Percentiles rank a stretch among this genome's conserved stretches.
These are phyloP conservation scores for Blastobotrys capitulatus DNA, from an alignment of 1,139 yeast genomes.

Conservation along the genomic window DNA sequence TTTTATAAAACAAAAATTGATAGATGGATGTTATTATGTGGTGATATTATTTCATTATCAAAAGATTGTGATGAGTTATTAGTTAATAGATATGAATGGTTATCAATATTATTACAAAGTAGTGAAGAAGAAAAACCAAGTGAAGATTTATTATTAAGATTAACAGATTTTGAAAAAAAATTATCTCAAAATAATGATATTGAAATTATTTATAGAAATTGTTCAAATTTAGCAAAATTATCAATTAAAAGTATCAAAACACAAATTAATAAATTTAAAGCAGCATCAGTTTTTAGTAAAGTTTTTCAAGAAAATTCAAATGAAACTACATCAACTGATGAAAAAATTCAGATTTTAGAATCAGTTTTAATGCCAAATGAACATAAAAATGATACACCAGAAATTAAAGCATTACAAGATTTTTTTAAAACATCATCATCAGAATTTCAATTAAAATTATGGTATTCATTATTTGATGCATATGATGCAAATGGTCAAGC, in stretches of 20 bases:
- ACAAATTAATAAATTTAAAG: slow-evolving; percentile 62
- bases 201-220: slow-evolving; percentile 35
- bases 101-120: slow-evolving; percentile 31
- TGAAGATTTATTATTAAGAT: slow-evolving; percentile 22
- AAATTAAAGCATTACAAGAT: slow-evolving; percentile 47
- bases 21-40: slow-evolving; percentile 22
- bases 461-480: slow-evolving; percentile 67
- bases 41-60: slow-evolving; percentile 18
- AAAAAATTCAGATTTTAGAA: slow-evolving; percentile 42
- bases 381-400: slow-evolving; percentile 24
- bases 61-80: neutral
- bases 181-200: slow-evolving; percentile 21
- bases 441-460: slow-evolving; percentile 62
- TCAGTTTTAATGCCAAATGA: slow-evolving; percentile 40
- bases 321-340: slow-evolving; percentile 19
- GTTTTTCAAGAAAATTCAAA: slow-evolving; percentile 34
- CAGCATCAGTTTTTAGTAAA: slow-evolving; percentile 59
- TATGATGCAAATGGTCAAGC: slow-evolving; percentile 44
- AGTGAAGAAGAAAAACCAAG: neutral
- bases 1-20: slow-evolving; percentile 14
- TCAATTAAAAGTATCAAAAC: slow-evolving; percentile 47
- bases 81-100: slow-evolving; percentile 38
- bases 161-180: slow-evolving; percentile 21
- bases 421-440: slow-evolving; percentile 62
- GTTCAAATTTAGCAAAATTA: slow-evolving; percentile 52